Evolutionary conservation across 2,329 filamentous ascomycete species (phyloP), one percentile per base, ranked within the genome.

Genomic region (Talaromyces amestolkiae): DNA sequence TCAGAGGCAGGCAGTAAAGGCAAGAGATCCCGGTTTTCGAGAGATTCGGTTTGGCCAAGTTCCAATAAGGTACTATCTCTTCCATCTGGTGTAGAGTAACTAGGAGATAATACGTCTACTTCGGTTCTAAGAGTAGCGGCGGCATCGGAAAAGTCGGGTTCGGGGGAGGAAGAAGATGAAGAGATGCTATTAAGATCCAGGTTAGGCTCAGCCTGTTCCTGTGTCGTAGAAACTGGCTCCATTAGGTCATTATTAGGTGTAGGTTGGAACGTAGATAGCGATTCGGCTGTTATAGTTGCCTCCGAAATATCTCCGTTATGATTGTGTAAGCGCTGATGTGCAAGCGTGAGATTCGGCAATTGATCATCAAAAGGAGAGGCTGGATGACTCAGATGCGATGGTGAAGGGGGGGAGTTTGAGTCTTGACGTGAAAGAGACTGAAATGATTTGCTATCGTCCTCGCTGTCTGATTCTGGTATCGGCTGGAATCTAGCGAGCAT

Each of bases 21-120:
- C 0, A 89, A 89, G 8, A 90, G 80, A 9, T 85, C 84, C 43
- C 86, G 84, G 65, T 84, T 82, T 65, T 83, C 80, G 2, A 82
- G 79, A 15, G 84, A 27, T 41, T 37, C 35, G 10, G 39, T 27
- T 8, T 35, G 43, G 10, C 51, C 53, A 35, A 58, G 39, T 33
- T 13, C 56, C 33, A 65, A 17, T 8, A 53, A 41, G 9, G 22
- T 35, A 35, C 19, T 27, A 24, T 58, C 13, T 27, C 19, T 13
- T 27, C 22, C 31, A 13, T 47, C 43, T 7, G 27, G 24, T 5
- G 24, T 35, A 10, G 51, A 15, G 19, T 17, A 47, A 58, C 15
- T 11, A 24, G n/a, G 11, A 11, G 24, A n/a, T 22, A 13, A 3
- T 9, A 24, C 6, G 13, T 63, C 53, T 8, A 19, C 10, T 51